phyloP scores from a whole-genome alignment of 2,329 filamentous ascomycete species.

The Claviceps sp. region DNA sequence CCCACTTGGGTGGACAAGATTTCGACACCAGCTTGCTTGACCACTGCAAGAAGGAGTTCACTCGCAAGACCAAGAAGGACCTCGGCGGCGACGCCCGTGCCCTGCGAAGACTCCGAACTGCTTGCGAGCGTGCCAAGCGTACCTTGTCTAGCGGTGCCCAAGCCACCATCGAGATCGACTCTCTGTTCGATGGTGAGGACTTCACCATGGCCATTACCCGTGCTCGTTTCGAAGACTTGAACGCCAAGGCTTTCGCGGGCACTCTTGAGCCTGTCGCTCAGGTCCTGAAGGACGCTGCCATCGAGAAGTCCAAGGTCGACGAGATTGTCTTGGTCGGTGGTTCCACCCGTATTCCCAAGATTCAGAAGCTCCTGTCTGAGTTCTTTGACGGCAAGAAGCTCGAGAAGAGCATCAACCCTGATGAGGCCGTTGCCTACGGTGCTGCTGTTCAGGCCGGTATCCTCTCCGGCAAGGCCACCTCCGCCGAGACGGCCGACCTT shows the following conservation, averaged over 20 bases:
- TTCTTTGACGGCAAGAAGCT: slow-evolving; percentile 99
- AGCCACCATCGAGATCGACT: slow-evolving; percentile 97
- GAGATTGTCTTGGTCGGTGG: slow-evolving; percentile 99
- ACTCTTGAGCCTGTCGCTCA: slow-evolving; percentile 93
- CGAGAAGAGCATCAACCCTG: slow-evolving; percentile 99
- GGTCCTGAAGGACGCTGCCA: slow-evolving; percentile 81
- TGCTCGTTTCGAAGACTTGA: slow-evolving; percentile 97
- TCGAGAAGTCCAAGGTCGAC: slow-evolving; percentile 86
- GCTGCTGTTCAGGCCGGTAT: slow-evolving; percentile 98
- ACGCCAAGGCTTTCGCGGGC: slow-evolving; percentile 86
- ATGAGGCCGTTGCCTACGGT: slow-evolving; percentile 98
- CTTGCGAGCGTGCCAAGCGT: slow-evolving; percentile 99
- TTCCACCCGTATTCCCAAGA: slow-evolving; percentile 95
- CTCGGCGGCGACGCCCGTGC: slow-evolving; percentile 77
- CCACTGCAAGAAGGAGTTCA: slow-evolving; percentile 94
- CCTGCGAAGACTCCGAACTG: slow-evolving; percentile 88
- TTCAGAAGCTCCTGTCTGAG: slow-evolving; percentile 98
- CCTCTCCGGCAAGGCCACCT: slow-evolving; percentile 93
- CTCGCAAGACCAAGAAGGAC: slow-evolving; percentile 60
- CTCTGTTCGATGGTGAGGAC: slow-evolving; percentile 94
- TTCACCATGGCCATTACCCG: slow-evolving; percentile 96
- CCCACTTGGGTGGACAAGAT: slow-evolving; percentile 88
- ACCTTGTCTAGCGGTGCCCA: slow-evolving; percentile 95
- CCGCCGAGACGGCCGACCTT: slow-evolving; percentile 85
- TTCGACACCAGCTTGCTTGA: slow-evolving; percentile 95